Conservation (phyloP, 2,329 filamentous ascomycete species). For the Drechslerella stenobrocha region DNA sequence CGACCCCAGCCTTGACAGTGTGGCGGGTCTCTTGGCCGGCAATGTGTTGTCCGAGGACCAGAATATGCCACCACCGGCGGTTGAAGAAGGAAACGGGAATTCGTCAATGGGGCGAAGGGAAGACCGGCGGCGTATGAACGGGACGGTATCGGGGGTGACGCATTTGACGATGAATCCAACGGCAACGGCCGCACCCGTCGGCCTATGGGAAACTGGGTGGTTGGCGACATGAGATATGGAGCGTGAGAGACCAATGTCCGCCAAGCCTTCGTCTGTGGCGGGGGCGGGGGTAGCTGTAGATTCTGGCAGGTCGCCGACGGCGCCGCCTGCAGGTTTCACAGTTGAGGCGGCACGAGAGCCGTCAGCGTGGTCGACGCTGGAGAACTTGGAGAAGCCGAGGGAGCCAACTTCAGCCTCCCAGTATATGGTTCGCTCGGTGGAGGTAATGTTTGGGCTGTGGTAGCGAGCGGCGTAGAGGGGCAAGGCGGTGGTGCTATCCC, state of each 20-base stretch:
- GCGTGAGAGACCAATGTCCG: slow-evolving; percentile 36
- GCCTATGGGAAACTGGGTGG: slow-evolving; percentile 19
- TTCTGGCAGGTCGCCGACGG: slow-evolving; percentile 9
- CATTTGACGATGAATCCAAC: slow-evolving; percentile 46
- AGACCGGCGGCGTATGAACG: slow-evolving; percentile 40
- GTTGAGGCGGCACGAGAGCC: not conserved
- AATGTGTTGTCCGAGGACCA: slow-evolving; percentile 37
- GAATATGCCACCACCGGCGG: slow-evolving; percentile 30
- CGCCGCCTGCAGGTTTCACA: not conserved
- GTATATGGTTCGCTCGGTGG: slow-evolving; percentile 33
- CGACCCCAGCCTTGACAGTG: slow-evolving; percentile 24
- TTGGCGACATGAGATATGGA: slow-evolving; percentile 31
- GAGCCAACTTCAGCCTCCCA: slow-evolving; percentile 37
- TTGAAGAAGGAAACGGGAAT: slow-evolving; percentile 42
- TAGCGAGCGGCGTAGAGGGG: slow-evolving; percentile 44
- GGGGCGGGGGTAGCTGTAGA: slow-evolving; percentile 4
- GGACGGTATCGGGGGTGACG: slow-evolving; percentile 43
- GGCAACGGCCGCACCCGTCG: slow-evolving; percentile 28
- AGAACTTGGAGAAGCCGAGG: slow-evolving; percentile 44
- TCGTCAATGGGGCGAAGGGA: slow-evolving; percentile 43
- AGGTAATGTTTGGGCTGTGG: slow-evolving; percentile 25
- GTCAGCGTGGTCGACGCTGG: slow-evolving; percentile 27
- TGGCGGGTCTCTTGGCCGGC: slow-evolving; percentile 26
- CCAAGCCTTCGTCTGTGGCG: slow-evolving; percentile 23
- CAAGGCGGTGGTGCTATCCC: slow-evolving; percentile 37